phyloP scores from a whole-genome alignment of 2,329 filamentous ascomycete species.

The Clarireedia monteithiana region DNA sequence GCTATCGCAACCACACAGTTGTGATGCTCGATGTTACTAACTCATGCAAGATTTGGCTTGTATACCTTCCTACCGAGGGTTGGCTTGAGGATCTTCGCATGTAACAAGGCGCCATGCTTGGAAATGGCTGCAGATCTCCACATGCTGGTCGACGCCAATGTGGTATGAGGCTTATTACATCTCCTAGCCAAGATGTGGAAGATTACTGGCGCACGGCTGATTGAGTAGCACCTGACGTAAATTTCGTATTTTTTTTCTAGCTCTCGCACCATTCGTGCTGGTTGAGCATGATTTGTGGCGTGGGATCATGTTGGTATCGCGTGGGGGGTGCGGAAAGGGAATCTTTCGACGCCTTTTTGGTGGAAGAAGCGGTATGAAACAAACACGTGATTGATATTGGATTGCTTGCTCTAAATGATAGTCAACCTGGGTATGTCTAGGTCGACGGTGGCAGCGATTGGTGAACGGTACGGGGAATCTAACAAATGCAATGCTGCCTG shows the following conservation, averaged over 20 bases:
- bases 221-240: not conserved
- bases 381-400: no score
- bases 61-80: not conserved
- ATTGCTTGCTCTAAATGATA: no score
- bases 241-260: not conserved
- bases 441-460: no score
- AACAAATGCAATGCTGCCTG: no score
- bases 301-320: not conserved
- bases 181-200: not conserved
- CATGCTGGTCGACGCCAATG: not conserved
- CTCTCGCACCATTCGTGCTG: not conserved
- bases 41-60: no score
- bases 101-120: not conserved
- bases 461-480: no score
- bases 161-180: not conserved
- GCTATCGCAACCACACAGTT: constrained; percentile 1
- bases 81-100: not conserved
- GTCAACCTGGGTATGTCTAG: no score
- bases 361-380: not conserved
- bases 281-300: not conserved
- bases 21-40: not conserved
- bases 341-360: not conserved
- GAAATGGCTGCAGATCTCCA: constrained; percentile 1
- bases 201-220: not conserved
- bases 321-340: not conserved